Percentiles rank a stretch among this genome's conserved stretches.
phyloP scores from a whole-genome alignment of 139 green algal species.

The Coelastrella sp. region DNA sequence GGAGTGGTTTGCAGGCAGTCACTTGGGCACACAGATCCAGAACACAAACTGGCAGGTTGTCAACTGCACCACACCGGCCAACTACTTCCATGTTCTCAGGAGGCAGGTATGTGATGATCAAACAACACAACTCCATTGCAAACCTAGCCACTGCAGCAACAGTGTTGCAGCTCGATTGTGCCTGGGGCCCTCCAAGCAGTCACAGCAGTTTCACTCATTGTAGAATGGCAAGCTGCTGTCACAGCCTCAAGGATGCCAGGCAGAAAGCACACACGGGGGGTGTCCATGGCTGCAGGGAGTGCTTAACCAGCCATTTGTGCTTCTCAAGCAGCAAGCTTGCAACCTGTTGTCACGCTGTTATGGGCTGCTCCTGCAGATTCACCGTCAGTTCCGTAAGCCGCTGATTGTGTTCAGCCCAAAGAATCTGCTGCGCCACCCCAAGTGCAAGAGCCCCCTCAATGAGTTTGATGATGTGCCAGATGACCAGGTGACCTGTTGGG shows the following conservation, averaged over 20 bases:
- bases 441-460: constrained; percentile 80
- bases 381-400: constrained; percentile 97
- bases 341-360: no score
- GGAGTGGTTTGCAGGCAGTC: constrained; percentile 86
- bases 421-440: constrained; percentile 94
- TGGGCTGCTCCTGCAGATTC: not conserved
- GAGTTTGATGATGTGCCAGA: constrained; percentile 96
- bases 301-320: no score
- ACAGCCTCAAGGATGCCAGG: no score
- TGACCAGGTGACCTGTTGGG: constrained; percentile 60
- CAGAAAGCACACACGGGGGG: no score
- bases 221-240: not conserved
- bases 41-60: constrained; percentile 93
- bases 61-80: constrained; percentile 97
- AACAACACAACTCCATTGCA: no score
- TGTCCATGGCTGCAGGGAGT: no score
- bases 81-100: constrained; percentile 99
- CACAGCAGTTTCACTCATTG: not conserved
- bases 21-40: constrained; percentile 92
- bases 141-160: not conserved
- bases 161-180: not conserved
- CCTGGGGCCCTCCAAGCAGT: not conserved
- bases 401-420: constrained; percentile 96
- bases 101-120: constrained; percentile 68
- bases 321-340: no score